These are phyloP conservation scores for Cardamine occulta DNA, from an alignment of 345 rosid species.

Conservation along the genomic window DNA sequence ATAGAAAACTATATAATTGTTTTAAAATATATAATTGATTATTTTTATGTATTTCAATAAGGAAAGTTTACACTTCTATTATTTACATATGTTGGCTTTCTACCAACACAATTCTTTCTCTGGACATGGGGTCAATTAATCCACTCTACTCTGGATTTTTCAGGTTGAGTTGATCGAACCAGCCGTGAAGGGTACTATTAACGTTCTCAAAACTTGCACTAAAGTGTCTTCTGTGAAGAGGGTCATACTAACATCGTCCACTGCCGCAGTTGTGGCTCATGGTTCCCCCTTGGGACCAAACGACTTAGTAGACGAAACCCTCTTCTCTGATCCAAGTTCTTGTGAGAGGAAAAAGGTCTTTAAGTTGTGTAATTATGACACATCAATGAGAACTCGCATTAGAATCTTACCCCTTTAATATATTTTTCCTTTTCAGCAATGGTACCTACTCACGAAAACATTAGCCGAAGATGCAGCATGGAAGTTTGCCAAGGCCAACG, in stretches of 20 bases:
- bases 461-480: conserved; percentile 44
- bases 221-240: conserved; percentile 50
- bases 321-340: conserved; percentile 43
- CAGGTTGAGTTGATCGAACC: conserved; percentile 51
- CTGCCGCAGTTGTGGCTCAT: conserved; percentile 33
- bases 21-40: no score
- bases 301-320: conserved; percentile 47
- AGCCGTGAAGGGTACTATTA: conserved; percentile 53
- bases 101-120: not conserved
- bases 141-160: not conserved
- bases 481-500: conserved; percentile 45
- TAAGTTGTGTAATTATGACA: not conserved
- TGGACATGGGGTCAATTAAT: not conserved
- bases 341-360: conserved; percentile 14
- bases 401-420: not conserved
- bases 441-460: not conserved
- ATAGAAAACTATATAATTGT: no score
- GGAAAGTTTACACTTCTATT: no score
- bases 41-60: no score
- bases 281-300: conserved; percentile 35
- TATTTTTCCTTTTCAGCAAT: not conserved
- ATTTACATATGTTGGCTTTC: no score
- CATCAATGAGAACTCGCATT: not conserved
- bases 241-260: conserved; percentile 53
- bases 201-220: conserved; percentile 49